Base-by-base conservation (phyloP, 1,284 basidiomycete genomes). In the Pterulicium gracile region DNA sequence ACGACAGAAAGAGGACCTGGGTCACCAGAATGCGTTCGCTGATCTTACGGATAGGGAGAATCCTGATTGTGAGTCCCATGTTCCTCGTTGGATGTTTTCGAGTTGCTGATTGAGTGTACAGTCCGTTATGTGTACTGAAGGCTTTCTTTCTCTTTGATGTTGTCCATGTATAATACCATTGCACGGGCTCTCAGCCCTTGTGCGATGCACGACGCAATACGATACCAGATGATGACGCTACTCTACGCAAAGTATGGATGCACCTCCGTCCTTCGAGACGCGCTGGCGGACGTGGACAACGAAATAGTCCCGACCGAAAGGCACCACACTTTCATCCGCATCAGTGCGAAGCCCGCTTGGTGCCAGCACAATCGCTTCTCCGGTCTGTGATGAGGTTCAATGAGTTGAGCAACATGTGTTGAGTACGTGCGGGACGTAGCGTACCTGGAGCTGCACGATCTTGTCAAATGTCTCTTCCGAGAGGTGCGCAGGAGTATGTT, bases 401-500 rank as follows among this genome's bases (percentile, higher is more conserved):
- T 22, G 50, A 40, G 41, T 40, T 42, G 3, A 43, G 42, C 24
- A 10, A 23, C 34, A 46, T n/a, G n/a, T n/a, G n/a, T n/a, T n/a
- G n/a, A n/a, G n/a, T n/a, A 1, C 27, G 2, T 23, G 14, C 1
- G 24, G 2, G 15, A 32, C 15, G 19, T 44, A 12, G 45, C 63
- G 50, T 50, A 82, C 82, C 69, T 79, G 69, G 2, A 86, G 65
- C 47, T 59, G 73, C 10, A 83, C 81, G 13, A 86, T 73, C 43
- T 73, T 67, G 51, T 84, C 77, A 50, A 86, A 84, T 0, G 74
- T 77, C 39, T 80, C 76, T 1, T 66, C 67, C 0, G 70, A 68
- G 45, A 82, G 68, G 50, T 81, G 71, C 0, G 79, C 77, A 0
- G 79, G 76, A 3, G 85, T 76, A 52, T 85, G 83, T 24, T 78